These are phyloP conservation scores for Gonium pectorale DNA, from an alignment of 139 green algal genomes.

Conservation along the genomic window DNA sequence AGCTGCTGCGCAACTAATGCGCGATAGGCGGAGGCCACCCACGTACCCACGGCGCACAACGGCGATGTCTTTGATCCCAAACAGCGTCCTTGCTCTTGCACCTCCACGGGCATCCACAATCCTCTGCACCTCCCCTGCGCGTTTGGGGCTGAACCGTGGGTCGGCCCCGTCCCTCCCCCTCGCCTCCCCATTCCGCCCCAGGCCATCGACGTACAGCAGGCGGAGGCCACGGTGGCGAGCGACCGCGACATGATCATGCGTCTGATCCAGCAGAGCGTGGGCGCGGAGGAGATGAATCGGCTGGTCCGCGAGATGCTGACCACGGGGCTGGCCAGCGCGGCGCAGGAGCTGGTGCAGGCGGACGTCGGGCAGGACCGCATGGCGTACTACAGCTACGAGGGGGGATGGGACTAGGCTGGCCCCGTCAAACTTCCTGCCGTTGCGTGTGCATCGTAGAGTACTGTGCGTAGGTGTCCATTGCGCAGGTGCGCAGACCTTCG, in stretches of 20 bases:
- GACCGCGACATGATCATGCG: constrained; percentile 1
- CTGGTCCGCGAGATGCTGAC: background rate
- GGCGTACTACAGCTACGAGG: background rate
- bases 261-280: background rate
- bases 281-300: background rate
- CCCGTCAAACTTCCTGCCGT: too few relatives aligned
- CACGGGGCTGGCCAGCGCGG: background rate
- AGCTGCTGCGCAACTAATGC: too few relatives aligned
- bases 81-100: background rate
- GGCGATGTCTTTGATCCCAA: background rate
- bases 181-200: too few relatives aligned
- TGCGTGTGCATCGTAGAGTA: too few relatives aligned
- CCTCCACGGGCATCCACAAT: background rate
- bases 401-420: background rate
- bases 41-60: background rate
- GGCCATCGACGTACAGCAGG: background rate
- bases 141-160: too few relatives aligned
- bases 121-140: background rate
- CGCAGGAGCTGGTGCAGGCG: background rate
- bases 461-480: too few relatives aligned
- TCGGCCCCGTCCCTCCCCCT: too few relatives aligned
- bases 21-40: background rate
- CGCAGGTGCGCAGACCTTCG: too few relatives aligned
- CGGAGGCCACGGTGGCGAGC: background rate
- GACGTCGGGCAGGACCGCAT: background rate